Evolutionary conservation across 768 basidiomycete genomes (phyloP), one percentile per base, ranked within the genome.

Genomic region (Botryobasidium botryosum): DNA sequence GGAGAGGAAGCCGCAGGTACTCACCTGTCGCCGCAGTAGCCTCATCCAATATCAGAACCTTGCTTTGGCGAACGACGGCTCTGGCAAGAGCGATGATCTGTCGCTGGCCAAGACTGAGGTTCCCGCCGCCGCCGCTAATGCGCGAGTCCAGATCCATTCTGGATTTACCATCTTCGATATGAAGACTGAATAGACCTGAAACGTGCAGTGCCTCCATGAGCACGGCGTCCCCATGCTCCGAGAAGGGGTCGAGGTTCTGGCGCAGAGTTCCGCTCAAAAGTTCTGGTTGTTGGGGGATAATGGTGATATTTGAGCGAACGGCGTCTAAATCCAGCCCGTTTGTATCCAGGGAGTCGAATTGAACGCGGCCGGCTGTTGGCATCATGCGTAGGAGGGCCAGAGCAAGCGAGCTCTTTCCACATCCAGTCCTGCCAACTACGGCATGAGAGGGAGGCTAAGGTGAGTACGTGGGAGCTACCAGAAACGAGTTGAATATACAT

Each of bases 281-380:
- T 39, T 72, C 68, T 28, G 70, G 68, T 63, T 67, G 44, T 17
- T 75, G 74, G 3, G 74, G 74, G 33, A 75, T 77, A 50, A 77
- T 72, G 2, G 75, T 77, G 44, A 79, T 68, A 46, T 67, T 69
- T 1, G 68, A 64, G 36, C 77, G 62, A 36, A 79, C 58, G 5
- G 62, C 65, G 50, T 77, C 67, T 10, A 79, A 59, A 50, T 75
- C 75, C n/a, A 77, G 55, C 1, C 58, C 56, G 31, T 61, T 56
- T 0, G 69, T 74, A 20, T 61, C 59, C 23, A 69, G 50, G 6
- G 70, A 72, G 50, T 79, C 76, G 45, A 71, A 74, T 48, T 61
- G 62, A 18, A 76, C 67, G 10, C 57, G 60, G 1, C 76, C 77
- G 33, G 69, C 67, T 1, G 72, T 74, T 26, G 66, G 61, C 27